Evolutionary conservation across 768 basidiomycete genomes (phyloP).

Genomic region (Sutorius australiensis): DNA sequence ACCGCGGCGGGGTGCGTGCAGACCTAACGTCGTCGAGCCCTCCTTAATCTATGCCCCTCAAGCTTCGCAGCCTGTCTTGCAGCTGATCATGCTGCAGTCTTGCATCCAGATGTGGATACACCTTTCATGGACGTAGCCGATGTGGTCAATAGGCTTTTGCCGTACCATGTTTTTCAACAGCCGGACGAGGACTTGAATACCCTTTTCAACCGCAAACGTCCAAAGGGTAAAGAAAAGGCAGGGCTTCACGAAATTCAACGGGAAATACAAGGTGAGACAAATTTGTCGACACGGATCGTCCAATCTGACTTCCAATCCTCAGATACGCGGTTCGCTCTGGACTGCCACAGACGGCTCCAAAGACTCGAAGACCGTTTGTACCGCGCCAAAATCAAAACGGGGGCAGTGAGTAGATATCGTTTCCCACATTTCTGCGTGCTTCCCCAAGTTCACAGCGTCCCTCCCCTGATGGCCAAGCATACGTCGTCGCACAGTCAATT

Average conservation of each 20-base stretch:
- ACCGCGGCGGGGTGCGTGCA: constrained; percentile 49
- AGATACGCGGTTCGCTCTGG: constrained; percentile 72
- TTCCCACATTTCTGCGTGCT: background rate
- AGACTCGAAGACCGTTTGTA: constrained; percentile 57
- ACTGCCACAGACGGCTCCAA: constrained; percentile 57
- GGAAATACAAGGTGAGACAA: constrained; percentile 49
- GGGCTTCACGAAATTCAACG: constrained; percentile 40
- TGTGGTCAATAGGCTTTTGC: constrained; percentile 66
- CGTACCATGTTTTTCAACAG: constrained; percentile 78
- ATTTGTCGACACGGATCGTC: background rate
- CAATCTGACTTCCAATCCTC: constrained; percentile 4
- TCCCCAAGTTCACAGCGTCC: constrained; percentile 42
- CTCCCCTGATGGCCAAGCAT: constrained; percentile 60
- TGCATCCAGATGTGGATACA: constrained; percentile 65
- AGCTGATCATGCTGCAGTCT: constrained; percentile 56
- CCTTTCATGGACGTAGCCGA: constrained; percentile 64
- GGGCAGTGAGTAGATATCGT: constrained; percentile 44
- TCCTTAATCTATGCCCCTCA: constrained; percentile 19
- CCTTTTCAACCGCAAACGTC: constrained; percentile 17
- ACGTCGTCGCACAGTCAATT: constrained; percentile 58
- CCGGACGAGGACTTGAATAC: constrained; percentile 59
- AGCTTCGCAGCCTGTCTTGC: constrained; percentile 56
- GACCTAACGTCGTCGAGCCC: background rate
- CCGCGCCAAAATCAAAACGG: constrained; percentile 48
- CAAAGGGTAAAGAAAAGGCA: constrained; percentile 66